Base-by-base conservation (phyloP, 352 stramenopile genomes). In the Phytophthora macrochlamydospora region DNA sequence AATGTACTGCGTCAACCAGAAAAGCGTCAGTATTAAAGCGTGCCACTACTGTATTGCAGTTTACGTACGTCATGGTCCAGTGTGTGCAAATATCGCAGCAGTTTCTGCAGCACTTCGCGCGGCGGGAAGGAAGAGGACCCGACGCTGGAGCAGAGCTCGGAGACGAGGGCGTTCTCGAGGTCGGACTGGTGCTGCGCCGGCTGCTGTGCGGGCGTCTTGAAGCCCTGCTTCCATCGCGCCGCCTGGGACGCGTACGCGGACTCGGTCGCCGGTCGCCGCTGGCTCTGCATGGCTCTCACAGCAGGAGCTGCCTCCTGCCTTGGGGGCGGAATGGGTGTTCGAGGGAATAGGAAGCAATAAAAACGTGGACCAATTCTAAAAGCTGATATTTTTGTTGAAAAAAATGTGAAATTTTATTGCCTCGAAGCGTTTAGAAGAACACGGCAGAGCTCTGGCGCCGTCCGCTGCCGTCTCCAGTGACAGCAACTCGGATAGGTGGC, bases 61-160 rank as follows among this genome's bases (percentile, higher is more conserved):
- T 5, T 4, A 74, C 67, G 44, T 56, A 93, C 82, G 45, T 76
- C 66, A 48, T 93, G 85, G 60, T 95, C 87, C 28, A 95, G 64
- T 3, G 77, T 82, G n/a, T 81, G 79, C 37, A 95, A 38, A 38
- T 93, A 78, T 33, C 85, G 85, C 51, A 92, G 52, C 38, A 95
- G 62, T 55, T 91, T 95, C 45, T 94, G 85, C 44, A 95, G 67
- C 59, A 86, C 69, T 43, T 95, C 87, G 43, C 84, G 77, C 35
- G 87, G 82, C 24, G 87, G 87, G 65, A 93, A 94, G 31, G 87
- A 95, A 35, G 79, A 90, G 18, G 85, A 90, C n/a, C 87, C 87
- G 30, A 83, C 65, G 4, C 83, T 87, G 49, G 87, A 91, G 70
- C 87, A 95, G 14, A 95, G 76, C 60, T 95, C 87, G 7, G 73